A percentile compares a stretch with the other conserved stretches of the same genome.
phyloP scores from a whole-genome alignment of 2,329 filamentous ascomycete species.

The Xylariales sp. region DNA sequence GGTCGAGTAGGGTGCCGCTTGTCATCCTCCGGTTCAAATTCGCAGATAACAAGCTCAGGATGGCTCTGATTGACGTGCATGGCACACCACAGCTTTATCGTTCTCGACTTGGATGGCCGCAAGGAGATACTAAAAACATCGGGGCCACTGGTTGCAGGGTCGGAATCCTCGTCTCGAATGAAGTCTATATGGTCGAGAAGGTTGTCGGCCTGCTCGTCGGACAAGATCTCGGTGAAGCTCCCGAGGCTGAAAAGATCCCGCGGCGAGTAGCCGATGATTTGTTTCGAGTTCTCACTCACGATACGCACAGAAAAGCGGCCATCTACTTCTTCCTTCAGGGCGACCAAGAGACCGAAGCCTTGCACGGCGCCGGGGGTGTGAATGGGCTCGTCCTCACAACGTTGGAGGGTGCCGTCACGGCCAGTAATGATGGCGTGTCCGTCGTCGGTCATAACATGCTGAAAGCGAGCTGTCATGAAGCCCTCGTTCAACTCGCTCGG shows the following conservation, averaged over 20 bases:
- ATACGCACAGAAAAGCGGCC: slow-evolving; percentile 77
- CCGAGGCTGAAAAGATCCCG: slow-evolving; percentile 77
- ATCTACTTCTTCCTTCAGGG: slow-evolving; percentile 75
- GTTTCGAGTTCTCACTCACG: slow-evolving; percentile 83
- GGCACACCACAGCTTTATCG: slow-evolving; percentile 85
- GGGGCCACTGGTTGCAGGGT: slow-evolving; percentile 79
- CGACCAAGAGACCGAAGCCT: slow-evolving; percentile 81
- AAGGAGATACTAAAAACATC: slow-evolving; percentile 87
- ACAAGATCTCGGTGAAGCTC: slow-evolving; percentile 85
- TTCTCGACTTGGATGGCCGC: slow-evolving; percentile 64
- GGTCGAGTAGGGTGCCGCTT: slow-evolving; percentile 74
- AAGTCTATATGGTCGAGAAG: slow-evolving; percentile 89
- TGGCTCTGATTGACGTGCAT: slow-evolving; percentile 79
- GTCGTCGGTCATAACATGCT: slow-evolving; percentile 78
- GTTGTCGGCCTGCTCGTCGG: slow-evolving; percentile 85
- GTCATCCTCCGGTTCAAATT: slow-evolving; percentile 89
- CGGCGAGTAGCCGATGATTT: slow-evolving; percentile 81
- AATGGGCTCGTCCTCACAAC: slow-evolving; percentile 92
- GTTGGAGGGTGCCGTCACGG: slow-evolving; percentile 76
- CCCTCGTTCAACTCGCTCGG: slow-evolving; percentile 50
- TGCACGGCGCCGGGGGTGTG: slow-evolving; percentile 87
- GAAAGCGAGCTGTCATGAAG: slow-evolving; percentile 79
- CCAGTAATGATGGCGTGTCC: slow-evolving; percentile 88
- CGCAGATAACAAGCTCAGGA: slow-evolving; percentile 81
- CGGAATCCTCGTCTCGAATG: slow-evolving; percentile 82